phyloP scores from a whole-genome alignment of 2,329 filamentous ascomycete species.

The Neonectria neomacrospora region DNA sequence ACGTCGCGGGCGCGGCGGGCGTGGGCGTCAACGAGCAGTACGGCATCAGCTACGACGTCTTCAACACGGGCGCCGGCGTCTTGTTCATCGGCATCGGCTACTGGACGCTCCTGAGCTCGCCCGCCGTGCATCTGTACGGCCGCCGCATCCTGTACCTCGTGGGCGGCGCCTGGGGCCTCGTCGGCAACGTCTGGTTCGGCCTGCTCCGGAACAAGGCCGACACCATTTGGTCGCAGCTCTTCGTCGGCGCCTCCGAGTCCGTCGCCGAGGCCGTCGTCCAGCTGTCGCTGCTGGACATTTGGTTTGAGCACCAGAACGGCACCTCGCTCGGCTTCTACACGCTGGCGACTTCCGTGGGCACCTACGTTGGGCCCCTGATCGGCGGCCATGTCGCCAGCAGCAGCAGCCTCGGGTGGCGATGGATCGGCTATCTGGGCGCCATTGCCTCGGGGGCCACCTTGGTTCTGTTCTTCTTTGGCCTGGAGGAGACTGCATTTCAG shows the following conservation, averaged over 20 bases:
- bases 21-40: conserved; percentile 61
- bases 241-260: conserved; percentile 67
- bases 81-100: conserved; percentile 67
- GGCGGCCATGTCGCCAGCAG: conserved; percentile 60
- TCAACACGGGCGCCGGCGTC: conserved; percentile 68
- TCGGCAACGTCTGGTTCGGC: conserved; percentile 66
- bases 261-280: conserved; percentile 67
- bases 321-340: conserved; percentile 65
- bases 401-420: conserved; percentile 62
- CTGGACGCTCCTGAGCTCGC: conserved; percentile 63
- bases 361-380: conserved; percentile 65
- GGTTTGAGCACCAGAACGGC: conserved; percentile 67
- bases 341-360: conserved; percentile 65
- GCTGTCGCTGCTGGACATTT: conserved; percentile 66
- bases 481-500: conserved; percentile 65
- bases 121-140: conserved; percentile 65
- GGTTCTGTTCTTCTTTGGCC: conserved; percentile 60
- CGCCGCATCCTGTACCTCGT: conserved; percentile 65
- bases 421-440: conserved; percentile 63
- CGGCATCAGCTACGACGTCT: conserved; percentile 61
- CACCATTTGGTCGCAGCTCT: conserved; percentile 66
- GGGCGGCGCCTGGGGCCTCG: conserved; percentile 59
- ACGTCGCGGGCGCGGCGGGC: conserved; percentile 63
- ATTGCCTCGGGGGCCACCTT: conserved; percentile 61
- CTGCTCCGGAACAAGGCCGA: conserved; percentile 55